phyloP scores from a whole-genome alignment of 176 grass and related monocot genomes.

The Rhynchospora tenuis region DNA sequence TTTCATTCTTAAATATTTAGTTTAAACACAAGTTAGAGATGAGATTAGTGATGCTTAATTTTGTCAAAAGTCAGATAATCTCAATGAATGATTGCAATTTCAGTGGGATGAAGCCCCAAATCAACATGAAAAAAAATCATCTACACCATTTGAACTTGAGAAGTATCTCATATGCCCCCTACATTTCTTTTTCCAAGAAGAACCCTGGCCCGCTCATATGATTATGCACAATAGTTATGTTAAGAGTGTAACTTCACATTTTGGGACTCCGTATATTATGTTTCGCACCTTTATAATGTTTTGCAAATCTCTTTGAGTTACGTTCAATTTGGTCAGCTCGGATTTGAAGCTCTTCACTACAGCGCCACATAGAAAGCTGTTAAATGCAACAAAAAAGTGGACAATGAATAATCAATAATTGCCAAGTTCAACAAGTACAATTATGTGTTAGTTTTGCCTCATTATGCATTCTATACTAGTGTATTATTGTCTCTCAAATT shows the following conservation, averaged over 20 bases:
- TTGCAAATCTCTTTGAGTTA: conserved; percentile 37
- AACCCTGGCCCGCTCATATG: background rate
- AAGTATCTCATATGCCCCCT: background rate
- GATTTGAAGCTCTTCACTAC: conserved; percentile 55
- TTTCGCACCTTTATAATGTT: conserved; percentile 75
- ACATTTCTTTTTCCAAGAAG: background rate
- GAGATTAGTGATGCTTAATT: background rate
- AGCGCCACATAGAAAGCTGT: conserved; percentile 93
- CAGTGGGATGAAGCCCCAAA: background rate
- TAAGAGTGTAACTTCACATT: background rate
- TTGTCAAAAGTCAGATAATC: background rate
- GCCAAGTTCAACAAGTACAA: background rate
- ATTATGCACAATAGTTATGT: background rate
- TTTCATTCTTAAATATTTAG: background rate
- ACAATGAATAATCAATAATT: background rate
- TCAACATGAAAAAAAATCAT: background rate
- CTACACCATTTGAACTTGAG: background rate
- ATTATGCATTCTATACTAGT: background rate
- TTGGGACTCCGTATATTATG: background rate
- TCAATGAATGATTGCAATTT: background rate
- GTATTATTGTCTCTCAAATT: background rate
- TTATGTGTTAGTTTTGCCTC: background rate
- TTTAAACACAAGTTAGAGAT: background rate
- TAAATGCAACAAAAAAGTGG: background rate
- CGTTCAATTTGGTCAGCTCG: conserved; percentile 40